A percentile compares a stretch with the other conserved stretches of the same genome.
These are phyloP conservation scores for Delphinella strobiligena DNA, from an alignment of 2,329 filamentous ascomycete species.

Conservation along the genomic window DNA sequence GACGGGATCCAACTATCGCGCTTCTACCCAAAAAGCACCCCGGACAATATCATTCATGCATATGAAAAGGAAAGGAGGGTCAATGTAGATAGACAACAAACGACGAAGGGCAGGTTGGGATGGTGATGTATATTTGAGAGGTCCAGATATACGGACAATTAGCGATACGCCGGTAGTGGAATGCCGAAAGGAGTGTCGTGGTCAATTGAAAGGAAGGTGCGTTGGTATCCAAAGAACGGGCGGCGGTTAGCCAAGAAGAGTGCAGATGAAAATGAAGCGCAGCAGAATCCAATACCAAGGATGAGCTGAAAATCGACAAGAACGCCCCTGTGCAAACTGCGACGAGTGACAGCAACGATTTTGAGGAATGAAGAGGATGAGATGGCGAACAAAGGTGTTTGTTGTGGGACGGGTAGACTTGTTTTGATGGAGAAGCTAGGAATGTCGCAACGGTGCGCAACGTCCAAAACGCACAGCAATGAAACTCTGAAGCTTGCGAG, in stretches of 20 bases:
- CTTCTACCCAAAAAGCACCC: not conserved
- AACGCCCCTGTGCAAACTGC: not conserved
- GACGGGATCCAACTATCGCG: not conserved
- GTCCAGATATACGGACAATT: not conserved
- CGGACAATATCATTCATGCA: not conserved
- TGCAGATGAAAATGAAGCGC: not conserved
- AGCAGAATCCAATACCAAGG: not conserved
- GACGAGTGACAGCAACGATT: not conserved
- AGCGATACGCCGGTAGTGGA: not conserved
- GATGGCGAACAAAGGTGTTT: slow-evolving; percentile 2
- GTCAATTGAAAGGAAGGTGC: not conserved
- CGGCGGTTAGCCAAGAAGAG: not conserved
- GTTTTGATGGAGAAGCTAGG: slow-evolving; percentile 8
- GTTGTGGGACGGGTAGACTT: slow-evolving; percentile 7
- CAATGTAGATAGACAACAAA: not conserved
- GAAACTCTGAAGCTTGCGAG: too few species aligned
- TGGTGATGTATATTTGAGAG: not conserved
- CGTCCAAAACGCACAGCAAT: slow-evolving; percentile 1
- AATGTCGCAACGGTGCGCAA: slow-evolving; percentile 8
- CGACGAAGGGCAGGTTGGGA: not conserved
- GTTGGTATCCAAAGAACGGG: not conserved
- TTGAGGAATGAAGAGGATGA: not conserved
- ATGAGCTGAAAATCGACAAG: not conserved
- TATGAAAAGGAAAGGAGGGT: not conserved
- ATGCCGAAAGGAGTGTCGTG: not conserved